Evolutionary conservation across 202 grass and related monocot genomes (phyloP), one percentile per base, ranked within the genome.

Genomic region (Brachypodium distachyon): DNA sequence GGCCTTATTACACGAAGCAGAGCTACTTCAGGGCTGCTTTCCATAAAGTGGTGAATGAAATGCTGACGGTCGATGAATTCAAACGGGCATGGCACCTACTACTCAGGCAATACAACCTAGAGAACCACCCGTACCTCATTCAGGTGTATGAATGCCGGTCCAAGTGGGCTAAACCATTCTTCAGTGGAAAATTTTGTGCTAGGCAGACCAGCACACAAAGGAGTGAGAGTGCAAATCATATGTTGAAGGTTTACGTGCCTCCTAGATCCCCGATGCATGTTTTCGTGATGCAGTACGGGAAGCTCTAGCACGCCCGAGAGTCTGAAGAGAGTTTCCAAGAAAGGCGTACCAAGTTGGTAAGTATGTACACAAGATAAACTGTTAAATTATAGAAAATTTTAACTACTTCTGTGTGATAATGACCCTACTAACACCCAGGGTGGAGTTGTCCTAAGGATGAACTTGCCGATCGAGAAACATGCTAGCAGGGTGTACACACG

Each of bases 81-180:
- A 16, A 47, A 13, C 0, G 18, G 1, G 44, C 16, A 0, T 47
- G 44, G 44, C 11, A 2, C 0, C 1, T 46, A 0, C 3, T 53
- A 0, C 50, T 54, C 1, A 22, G 25, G 0, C 22, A 12, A 11
- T 54, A 54, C 2, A 26, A 26, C 1, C 21, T 54, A 0, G 9
- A 12, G 0, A 4, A 12, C 1, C 3, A 54, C 2, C 21, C 51
- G 0, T 54, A 23, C 4, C 22, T 54, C 0, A 12, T 23, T 0
- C 51, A 26, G 1, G 25, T 25, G 0, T 54, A 25, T 4, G 21
- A 54, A 4, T 19, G 22, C 3, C 0, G 51, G 0, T 3, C 0
- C 5, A 47, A 47, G 12, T 47, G 44, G 44, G 44, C 44, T 1
- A 47, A 47, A 13, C 44, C 51, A 4, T 54, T 12, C 12, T 25